phyloP scores from a whole-genome alignment of 1,284 basidiomycete species.

The Apiotrichum laibachii region DNA sequence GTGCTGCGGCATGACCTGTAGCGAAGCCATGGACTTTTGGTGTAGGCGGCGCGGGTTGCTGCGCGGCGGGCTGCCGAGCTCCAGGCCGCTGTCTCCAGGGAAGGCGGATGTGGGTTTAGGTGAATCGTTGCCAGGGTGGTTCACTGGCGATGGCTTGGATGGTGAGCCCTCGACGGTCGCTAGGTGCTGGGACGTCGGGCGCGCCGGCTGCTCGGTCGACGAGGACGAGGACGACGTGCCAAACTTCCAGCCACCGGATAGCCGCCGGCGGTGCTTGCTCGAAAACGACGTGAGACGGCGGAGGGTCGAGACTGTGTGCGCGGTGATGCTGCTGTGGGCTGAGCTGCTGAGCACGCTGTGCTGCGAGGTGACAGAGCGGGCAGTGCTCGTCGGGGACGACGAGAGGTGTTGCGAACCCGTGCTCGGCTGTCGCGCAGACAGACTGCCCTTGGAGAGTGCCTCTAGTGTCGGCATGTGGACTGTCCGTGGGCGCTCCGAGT shows the following conservation, averaged over 20 bases:
- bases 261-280: constrained; percentile 40
- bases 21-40: background rate
- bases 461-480: constrained; percentile 9
- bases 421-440: background rate
- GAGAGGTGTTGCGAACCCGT: background rate
- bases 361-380: constrained; percentile 1
- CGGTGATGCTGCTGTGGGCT: constrained; percentile 5
- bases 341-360: background rate
- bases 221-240: constrained; percentile 21
- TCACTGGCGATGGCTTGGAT: constrained; percentile 22
- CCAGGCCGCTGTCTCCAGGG: background rate
- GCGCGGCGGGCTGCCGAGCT: constrained; percentile 1
- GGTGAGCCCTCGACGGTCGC: constrained; percentile 41
- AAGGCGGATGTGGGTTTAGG: background rate
- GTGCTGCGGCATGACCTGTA: background rate
- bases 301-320: constrained; percentile 28
- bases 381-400: background rate
- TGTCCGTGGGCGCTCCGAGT: background rate
- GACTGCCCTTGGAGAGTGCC: background rate
- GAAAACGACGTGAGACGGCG: constrained; percentile 36
- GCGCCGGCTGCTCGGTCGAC: background rate
- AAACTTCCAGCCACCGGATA: constrained; percentile 47
- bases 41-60: background rate
- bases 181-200: constrained; percentile 5
- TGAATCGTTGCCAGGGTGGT: background rate